These are phyloP conservation scores for Solanum hybrid DNA, from an alignment of 305 asterid species.

Conservation along the genomic window DNA sequence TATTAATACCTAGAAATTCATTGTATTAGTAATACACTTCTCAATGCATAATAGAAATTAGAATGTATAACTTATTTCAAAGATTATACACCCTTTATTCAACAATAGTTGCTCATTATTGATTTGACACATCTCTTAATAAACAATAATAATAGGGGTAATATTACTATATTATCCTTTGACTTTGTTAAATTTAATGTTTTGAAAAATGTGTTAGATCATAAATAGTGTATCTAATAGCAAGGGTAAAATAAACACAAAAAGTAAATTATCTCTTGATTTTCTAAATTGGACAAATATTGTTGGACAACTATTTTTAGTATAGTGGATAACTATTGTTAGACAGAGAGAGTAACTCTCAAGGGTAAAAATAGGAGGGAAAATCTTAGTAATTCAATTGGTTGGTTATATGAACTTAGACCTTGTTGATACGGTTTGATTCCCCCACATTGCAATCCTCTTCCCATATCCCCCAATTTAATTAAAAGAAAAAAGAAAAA, in stretches of 20 bases:
- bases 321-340: too few relatives aligned
- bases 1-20: too few relatives aligned
- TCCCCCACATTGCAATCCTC: neutral
- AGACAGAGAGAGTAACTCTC: neutral
- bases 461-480: too few relatives aligned
- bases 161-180: neutral
- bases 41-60: neutral
- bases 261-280: neutral
- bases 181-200: neutral
- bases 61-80: too few relatives aligned
- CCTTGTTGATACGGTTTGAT: too few relatives aligned
- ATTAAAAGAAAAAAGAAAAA: too few relatives aligned
- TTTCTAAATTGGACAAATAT: too few relatives aligned
- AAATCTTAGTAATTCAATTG: too few relatives aligned
- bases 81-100: neutral
- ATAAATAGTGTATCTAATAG: too few relatives aligned
- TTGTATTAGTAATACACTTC: neutral
- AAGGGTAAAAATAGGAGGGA: neutral
- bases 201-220: neutral
- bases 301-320: too few relatives aligned
- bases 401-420: neutral
- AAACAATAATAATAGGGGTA: neutral
- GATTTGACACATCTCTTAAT: rapidly evolving
- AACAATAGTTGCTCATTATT: too few relatives aligned
- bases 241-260: too few relatives aligned